Base-by-base conservation (phyloP, 2,329 filamentous ascomycete genomes). In the Colletotrichum chlorophyti region DNA sequence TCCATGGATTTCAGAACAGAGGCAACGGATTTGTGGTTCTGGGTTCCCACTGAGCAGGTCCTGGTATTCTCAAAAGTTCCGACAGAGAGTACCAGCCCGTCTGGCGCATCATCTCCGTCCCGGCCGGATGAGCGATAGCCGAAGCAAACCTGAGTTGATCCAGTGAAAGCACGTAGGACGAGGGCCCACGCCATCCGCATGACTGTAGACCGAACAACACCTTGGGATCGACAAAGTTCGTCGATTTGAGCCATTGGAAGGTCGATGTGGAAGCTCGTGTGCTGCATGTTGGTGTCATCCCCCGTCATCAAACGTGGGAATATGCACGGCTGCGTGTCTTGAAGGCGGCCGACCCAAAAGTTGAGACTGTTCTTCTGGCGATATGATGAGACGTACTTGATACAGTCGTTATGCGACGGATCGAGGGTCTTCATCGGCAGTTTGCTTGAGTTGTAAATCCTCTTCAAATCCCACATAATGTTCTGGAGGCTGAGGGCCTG, bases 131-230 rank as follows among this genome's bases (percentile, higher is more conserved):
- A 74, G 29, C 78, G 76, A 54, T 76, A 82, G 1, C 85, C 85
- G 61, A 88, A 87, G 32, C 80, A 77, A 7, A 86, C 78, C 10
- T 78, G 76, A 19, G 80, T 74, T 14, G 75, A 75, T 2, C 82
- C 82, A 3, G 82, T 77, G 62, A 84, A 87, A 1, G 78, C 75
- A 2, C 83, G 79, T 0, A 87, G 71, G 0, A 86, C 74, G 17
- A 88, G 71, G 0, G 78, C 82, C 85, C 85, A 88, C 0, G 84
- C 83, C n/a, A 85, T 76, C 21, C 82, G 79, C 4, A 88, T 72
- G 4, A 86, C 72, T 0, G 81, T 78, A 0, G 81, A 76, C 0
- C 80, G 69, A 0, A 78, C 78, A 3, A 83, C 72, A 8, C 72
- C 7, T 60, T 72, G 40, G 73, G 72, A 45, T 0, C 64, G 52